Evolutionary conservation across 331 rosid species (phyloP).

Genomic region (Arachis monticola): DNA sequence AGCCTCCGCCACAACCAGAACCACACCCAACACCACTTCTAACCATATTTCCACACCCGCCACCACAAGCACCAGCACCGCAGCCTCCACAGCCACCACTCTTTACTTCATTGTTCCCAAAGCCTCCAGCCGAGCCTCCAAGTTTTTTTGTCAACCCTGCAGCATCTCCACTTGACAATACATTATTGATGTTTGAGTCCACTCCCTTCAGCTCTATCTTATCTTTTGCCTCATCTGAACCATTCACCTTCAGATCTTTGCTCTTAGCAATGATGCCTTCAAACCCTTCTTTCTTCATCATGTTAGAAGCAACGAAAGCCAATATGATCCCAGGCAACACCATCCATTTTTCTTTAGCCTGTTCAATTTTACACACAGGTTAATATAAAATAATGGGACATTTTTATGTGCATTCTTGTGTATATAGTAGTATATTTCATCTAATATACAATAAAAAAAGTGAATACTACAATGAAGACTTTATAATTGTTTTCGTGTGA

Average conservation of each 20-base stretch:
- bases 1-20: conserved; percentile 40
- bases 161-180: conserved; percentile 34
- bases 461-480: too few species aligned
- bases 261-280: conserved; percentile 51
- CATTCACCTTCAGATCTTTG: conserved; percentile 42
- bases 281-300: conserved; percentile 54
- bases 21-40: conserved; percentile 29
- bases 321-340: conserved; percentile 63
- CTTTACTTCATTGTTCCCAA: conserved; percentile 21
- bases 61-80: conserved; percentile 40
- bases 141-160: conserved; percentile 39
- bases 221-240: conserved; percentile 43
- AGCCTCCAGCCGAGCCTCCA: conserved; percentile 9
- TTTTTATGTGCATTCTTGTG: too few species aligned
- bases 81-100: conserved; percentile 43
- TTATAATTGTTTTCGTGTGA: too few species aligned
- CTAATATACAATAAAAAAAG: too few species aligned
- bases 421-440: too few species aligned
- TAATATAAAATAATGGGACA: neutral
- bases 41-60: conserved; percentile 36
- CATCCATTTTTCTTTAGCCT: conserved; percentile 89
- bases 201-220: conserved; percentile 40
- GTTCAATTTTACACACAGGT: conserved; percentile 25
- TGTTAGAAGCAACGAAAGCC: conserved; percentile 57
- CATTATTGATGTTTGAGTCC: conserved; percentile 40